Base-by-base conservation (phyloP, 1,284 basidiomycete genomes). In the Agroathelia rolfsii region DNA sequence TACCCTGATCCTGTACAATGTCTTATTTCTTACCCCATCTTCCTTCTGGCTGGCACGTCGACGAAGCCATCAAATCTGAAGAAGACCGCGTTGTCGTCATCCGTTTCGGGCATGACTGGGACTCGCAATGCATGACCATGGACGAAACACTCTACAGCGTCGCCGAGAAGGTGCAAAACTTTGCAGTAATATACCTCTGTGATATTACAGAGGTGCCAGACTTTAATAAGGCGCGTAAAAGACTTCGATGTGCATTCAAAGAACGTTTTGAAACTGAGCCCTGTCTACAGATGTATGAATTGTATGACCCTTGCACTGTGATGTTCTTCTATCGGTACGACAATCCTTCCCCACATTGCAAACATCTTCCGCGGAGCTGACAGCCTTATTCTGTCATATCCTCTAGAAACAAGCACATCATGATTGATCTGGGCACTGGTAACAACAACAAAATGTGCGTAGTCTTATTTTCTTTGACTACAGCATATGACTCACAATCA, bases 371-470 rank as follows among this genome's bases (percentile, higher is more conserved):
- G 30, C 21, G 28, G 41, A 13, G 12, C 12, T 23, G 30, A 42
- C 30, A 29, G 30, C 40, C n/a, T n/a, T n/a, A n/a, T 12, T 30
- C 13, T 15, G 14, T 3, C 6, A 2, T 13, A 10, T 28, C 13
- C 33, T 30, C 12, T 50, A 90, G 92, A 24, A 96, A 96, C 62
- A 95, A 98, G 57, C 94, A 99, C 53, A 99, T 98, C 61, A 97
- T 98, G 94, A 96, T 98, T 52, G 94, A 97, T 75, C 64, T 96
- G 46, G 93, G 94, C 10, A 98, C 94, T 31, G 94, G 95, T 66
- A 97, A 99, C 63, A 98, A 99, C 61, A 98, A 98, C 64, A 98
- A 99, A 64, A 95, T 96, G 87, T 89, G 41, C 42, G 84, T 69
- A n/a, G n/a, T n/a, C n/a, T n/a, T n/a, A 5, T 15, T 23, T 18